phyloP scores from a whole-genome alignment of 2,329 filamentous ascomycete genomes.

The Ilyonectria mors-panacis region DNA sequence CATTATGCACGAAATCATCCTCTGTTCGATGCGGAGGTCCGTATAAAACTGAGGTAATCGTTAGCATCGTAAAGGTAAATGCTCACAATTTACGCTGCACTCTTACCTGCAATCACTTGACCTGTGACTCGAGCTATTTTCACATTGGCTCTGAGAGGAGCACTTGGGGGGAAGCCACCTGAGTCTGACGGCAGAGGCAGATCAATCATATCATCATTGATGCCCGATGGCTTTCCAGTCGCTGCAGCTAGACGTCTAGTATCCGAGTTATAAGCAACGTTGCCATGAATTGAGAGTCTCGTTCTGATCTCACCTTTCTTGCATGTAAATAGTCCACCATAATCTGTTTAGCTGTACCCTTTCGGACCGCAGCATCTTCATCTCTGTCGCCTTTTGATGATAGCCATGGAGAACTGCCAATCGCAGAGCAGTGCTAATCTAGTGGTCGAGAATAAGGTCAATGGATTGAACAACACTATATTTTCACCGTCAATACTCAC shows the following conservation, averaged over 20 bases:
- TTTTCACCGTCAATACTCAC: neutral
- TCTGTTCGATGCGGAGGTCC: conserved; percentile 5
- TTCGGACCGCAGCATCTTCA: conserved; percentile 33
- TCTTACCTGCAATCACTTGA: conserved; percentile 16
- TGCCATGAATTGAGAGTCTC: neutral
- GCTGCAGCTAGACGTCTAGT: conserved; percentile 20
- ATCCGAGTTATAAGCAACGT: neutral
- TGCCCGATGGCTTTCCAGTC: conserved; percentile 17
- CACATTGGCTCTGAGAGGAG: conserved; percentile 15
- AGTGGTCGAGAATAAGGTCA: neutral
- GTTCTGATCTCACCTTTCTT: conserved; percentile 15
- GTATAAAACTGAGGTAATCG: conserved; percentile 2
- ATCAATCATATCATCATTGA: conserved; percentile 20
- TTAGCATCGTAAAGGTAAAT: neutral
- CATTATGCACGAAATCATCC: conserved; percentile 18
- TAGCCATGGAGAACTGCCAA: conserved; percentile 35
- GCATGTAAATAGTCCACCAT: conserved; percentile 51
- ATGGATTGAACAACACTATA: neutral
- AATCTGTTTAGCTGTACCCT: conserved; percentile 45
- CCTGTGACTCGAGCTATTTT: conserved; percentile 22
- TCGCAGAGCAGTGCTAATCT: conserved; percentile 14
- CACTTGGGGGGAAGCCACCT: conserved; percentile 12
- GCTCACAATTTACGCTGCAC: neutral
- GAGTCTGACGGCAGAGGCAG: conserved; percentile 13
- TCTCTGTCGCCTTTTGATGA: conserved; percentile 28